phyloP scores from a whole-genome alignment of 306 rosid genomes.

The Malus fusca region DNA sequence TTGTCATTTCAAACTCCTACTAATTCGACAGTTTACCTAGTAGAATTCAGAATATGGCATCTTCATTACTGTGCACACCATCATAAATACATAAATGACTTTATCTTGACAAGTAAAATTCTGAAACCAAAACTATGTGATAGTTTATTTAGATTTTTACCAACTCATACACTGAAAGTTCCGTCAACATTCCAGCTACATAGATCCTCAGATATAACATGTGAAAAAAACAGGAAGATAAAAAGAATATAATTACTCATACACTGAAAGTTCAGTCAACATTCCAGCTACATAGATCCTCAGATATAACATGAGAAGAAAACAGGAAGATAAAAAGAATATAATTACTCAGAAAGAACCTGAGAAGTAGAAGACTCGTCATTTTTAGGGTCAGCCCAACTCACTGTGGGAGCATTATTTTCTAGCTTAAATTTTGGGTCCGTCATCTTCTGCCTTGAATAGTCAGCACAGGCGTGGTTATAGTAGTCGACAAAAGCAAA shows the following conservation, averaged over 20 bases:
- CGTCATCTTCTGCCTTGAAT: conserved; percentile 86
- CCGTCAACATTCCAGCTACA: neutral
- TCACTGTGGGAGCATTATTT: conserved; percentile 87
- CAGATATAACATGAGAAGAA: conserved; percentile 3
- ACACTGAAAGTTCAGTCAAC: neutral
- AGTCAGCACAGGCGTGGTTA: conserved; percentile 92
- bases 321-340: neutral
- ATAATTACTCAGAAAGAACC: conserved; percentile 32
- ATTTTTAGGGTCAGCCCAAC: conserved; percentile 98
- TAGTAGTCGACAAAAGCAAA: conserved; percentile 90
- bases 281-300: conserved; percentile 7
- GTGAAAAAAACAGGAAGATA: neutral
- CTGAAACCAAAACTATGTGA: neutral
- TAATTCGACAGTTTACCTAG: no score
- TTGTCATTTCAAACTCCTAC: no score
- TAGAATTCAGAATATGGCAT: no score
- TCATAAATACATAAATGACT: no score
- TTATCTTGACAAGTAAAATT: neutral
- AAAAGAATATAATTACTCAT: neutral
- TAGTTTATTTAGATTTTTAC: neutral
- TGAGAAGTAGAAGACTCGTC: conserved; percentile 93
- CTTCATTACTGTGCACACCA: no score
- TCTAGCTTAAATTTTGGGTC: conserved; percentile 74
- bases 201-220: conserved; percentile 10
- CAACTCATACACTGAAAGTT: neutral